These are phyloP conservation scores for Gonium pectorale DNA, from an alignment of 139 green algal species.

Conservation along the genomic window DNA sequence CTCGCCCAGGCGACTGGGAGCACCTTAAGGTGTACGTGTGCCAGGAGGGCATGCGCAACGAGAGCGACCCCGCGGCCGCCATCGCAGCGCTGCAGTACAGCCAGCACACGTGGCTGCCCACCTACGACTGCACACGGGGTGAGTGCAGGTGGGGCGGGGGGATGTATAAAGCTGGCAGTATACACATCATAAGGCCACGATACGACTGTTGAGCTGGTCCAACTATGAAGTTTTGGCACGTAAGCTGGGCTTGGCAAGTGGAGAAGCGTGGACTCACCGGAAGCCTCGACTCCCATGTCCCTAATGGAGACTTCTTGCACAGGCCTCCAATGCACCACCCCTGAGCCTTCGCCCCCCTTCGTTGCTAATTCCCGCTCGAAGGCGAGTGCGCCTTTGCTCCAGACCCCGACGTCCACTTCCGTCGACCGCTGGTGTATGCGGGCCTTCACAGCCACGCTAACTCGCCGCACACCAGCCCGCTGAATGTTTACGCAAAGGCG, in stretches of 20 bases:
- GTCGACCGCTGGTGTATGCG: constrained; percentile 14
- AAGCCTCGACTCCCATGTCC: too few species aligned
- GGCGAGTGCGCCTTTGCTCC: constrained; percentile 17
- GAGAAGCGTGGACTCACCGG: too few species aligned
- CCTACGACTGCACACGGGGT: constrained; percentile 37
- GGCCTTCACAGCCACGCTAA: constrained; percentile 42
- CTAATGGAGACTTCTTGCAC: too few species aligned
- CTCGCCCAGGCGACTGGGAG: constrained; percentile 25
- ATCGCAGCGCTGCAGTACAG: constrained; percentile 40
- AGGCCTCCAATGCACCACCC: background rate
- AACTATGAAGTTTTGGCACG: too few species aligned
- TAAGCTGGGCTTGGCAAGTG: too few species aligned
- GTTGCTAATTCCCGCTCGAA: background rate
- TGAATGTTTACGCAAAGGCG: constrained; percentile 42
- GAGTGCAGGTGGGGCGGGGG: background rate
- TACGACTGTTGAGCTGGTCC: too few species aligned
- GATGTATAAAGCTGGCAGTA: too few species aligned
- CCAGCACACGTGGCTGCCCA: constrained; percentile 41
- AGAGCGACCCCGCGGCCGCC: background rate
- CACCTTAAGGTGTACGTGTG: constrained; percentile 42
- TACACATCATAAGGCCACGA: too few species aligned
- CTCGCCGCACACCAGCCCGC: constrained; percentile 2
- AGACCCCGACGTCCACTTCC: constrained; percentile 7
- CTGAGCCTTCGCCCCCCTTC: background rate
- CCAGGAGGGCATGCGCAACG: constrained; percentile 30